Conservation (phyloP, 768 basidiomycete genomes). For the Butyriboletus loyo region DNA sequence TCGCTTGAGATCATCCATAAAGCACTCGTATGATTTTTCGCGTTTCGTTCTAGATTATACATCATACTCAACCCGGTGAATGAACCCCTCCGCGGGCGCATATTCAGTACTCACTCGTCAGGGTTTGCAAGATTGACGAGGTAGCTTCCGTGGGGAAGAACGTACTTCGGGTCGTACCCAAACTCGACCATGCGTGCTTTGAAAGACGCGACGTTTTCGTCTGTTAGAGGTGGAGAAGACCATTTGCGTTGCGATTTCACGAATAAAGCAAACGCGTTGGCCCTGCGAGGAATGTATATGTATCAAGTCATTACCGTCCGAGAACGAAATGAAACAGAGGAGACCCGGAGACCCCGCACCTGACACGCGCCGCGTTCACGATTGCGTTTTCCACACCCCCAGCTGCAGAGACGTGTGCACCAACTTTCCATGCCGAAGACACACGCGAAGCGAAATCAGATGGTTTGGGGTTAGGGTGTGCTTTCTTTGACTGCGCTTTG, state of each 20-base stretch:
- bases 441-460: slow-evolving; percentile 31
- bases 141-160: slow-evolving; percentile 84
- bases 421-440: slow-evolving; percentile 60
- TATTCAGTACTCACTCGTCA: slow-evolving; percentile 50
- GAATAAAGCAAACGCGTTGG: slow-evolving; percentile 82
- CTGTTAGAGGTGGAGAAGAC: slow-evolving; percentile 58
- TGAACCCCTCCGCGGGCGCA: neutral
- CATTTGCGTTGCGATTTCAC: slow-evolving; percentile 84
- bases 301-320: neutral
- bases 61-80: neutral
- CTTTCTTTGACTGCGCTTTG: slow-evolving; percentile 10
- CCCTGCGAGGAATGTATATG: slow-evolving; percentile 49
- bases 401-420: slow-evolving; percentile 79
- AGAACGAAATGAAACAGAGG: neutral
- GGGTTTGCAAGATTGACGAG: slow-evolving; percentile 84
- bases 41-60: slow-evolving; percentile 50
- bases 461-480: slow-evolving; percentile 10
- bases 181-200: slow-evolving; percentile 57
- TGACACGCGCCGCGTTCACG: slow-evolving; percentile 64
- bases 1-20: slow-evolving; percentile 76
- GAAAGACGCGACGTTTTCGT: slow-evolving; percentile 53
- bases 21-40: slow-evolving; percentile 72
- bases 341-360: slow-evolving; percentile 42
- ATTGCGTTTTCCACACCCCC: slow-evolving; percentile 78
- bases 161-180: slow-evolving; percentile 56